Conservation (phyloP, 192 early-diverging fungal species). For the Paraglomus occultum region DNA sequence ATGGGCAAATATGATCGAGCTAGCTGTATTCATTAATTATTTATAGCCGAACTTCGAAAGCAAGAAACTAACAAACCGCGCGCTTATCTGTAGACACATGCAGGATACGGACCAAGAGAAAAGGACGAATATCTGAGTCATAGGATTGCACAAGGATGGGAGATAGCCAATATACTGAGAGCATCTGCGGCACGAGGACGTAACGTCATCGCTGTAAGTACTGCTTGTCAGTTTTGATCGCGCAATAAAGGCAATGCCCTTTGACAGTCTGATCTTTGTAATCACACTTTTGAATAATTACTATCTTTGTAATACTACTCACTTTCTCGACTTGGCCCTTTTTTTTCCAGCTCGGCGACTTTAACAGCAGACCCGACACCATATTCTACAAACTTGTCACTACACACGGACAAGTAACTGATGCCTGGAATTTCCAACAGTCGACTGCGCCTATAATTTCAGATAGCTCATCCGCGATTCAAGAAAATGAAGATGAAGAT, state of each 20-base stretch:
- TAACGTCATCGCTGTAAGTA: conserved; percentile 54
- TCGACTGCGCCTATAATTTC: conserved; percentile 34
- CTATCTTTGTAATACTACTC: neutral
- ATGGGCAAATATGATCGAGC: neutral
- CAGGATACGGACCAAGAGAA: conserved; percentile 46
- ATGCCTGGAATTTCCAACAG: conserved; percentile 46
- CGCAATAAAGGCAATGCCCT: neutral
- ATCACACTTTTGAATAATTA: neutral
- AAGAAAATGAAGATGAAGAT: neutral
- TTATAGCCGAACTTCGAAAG: neutral
- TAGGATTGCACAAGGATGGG: conserved; percentile 54
- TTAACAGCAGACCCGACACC: conserved; percentile 48
- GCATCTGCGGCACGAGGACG: conserved; percentile 44
- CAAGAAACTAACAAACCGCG: neutral
- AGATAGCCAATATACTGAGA: conserved; percentile 43
- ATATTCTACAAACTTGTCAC: conserved; percentile 43
- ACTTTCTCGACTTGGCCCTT: neutral
- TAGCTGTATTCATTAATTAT: neutral
- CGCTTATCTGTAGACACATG: conserved; percentile 43
- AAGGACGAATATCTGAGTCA: conserved; percentile 48
- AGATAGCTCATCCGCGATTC: neutral
- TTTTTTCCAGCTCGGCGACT: conserved; percentile 50
- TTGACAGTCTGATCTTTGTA: neutral
- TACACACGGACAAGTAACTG: conserved; percentile 48
- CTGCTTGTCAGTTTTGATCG: neutral